These are phyloP conservation scores for Dicorynia guianensis DNA, from an alignment of 306 rosid genomes.

Conservation along the genomic window DNA sequence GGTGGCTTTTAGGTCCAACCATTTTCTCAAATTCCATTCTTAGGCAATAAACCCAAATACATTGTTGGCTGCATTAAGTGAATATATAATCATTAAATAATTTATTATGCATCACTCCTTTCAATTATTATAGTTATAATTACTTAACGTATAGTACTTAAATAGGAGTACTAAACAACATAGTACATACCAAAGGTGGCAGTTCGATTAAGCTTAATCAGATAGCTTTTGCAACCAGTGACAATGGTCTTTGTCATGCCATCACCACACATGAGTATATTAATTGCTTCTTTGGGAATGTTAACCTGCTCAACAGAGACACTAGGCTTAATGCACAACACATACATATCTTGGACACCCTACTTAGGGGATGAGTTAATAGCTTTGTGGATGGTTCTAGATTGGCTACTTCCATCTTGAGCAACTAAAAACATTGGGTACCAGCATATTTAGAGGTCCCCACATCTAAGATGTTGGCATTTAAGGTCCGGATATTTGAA, in stretches of 20 bases:
- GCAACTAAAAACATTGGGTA: constrained; percentile 65
- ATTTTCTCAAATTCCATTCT: constrained; percentile 69
- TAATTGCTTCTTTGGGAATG: constrained; percentile 22
- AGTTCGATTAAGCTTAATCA: constrained; percentile 45
- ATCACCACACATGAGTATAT: constrained; percentile 72
- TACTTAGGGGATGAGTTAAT: constrained; percentile 55
- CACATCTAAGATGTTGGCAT: no score
- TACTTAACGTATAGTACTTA: not conserved
- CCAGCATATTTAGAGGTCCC: no score
- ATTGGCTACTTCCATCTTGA: constrained; percentile 61
- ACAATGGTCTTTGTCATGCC: constrained; percentile 56
- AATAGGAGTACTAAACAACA: not conserved
- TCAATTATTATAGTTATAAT: not conserved
- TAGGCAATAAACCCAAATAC: constrained; percentile 59
- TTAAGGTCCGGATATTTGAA: no score
- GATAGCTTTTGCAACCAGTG: constrained; percentile 48
- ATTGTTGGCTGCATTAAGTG: constrained; percentile 30
- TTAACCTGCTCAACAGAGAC: constrained; percentile 59
- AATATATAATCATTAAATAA: not conserved
- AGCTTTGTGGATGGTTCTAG: constrained; percentile 54
- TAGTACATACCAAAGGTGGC: constrained; percentile 47
- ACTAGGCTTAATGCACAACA: constrained; percentile 72
- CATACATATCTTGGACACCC: constrained; percentile 41
- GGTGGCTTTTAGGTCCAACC: constrained; percentile 69
- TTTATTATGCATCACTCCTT: not conserved